Evolutionary conservation across 2,329 filamentous ascomycete genomes (phyloP).

Genomic region (Diaporthe sp.): DNA sequence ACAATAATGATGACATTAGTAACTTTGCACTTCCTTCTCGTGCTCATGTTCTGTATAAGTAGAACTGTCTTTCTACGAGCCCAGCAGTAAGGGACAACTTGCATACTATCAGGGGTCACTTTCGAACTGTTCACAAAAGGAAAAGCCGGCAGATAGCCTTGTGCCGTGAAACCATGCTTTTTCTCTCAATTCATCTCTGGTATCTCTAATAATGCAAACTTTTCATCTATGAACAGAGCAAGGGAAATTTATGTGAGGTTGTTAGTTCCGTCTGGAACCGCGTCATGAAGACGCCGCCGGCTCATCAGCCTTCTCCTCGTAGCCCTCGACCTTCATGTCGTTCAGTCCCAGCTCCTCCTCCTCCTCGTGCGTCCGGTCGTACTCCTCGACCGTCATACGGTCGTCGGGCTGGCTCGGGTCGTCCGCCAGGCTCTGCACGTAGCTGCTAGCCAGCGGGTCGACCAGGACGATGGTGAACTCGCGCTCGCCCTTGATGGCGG

Average conservation of each 20-base stretch:
- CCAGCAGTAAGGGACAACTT: neutral
- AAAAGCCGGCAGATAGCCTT: neutral
- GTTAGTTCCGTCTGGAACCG: neutral
- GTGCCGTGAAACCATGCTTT: neutral
- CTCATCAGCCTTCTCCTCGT: conserved; percentile 63
- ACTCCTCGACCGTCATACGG: conserved; percentile 84
- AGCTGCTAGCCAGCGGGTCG: conserved; percentile 92
- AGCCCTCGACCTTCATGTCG: conserved; percentile 94
- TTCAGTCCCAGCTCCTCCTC: conserved; percentile 91
- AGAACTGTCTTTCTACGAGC: neutral
- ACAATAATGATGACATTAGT: neutral
- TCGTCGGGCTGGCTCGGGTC: conserved; percentile 78
- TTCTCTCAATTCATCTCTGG: conserved; percentile 28
- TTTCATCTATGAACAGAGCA: neutral
- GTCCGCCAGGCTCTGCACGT: conserved; percentile 89
- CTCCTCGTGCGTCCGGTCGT: conserved; percentile 89
- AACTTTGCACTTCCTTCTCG: neutral
- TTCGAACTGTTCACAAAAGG: neutral
- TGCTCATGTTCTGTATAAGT: neutral
- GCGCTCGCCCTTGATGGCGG: conserved; percentile 83
- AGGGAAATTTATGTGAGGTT: neutral
- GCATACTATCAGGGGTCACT: neutral
- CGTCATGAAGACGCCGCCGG: conserved; percentile 40
- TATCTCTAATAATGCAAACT: conserved; percentile 35
- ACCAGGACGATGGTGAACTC: conserved; percentile 86